phyloP scores from a whole-genome alignment of 352 stramenopile genomes.

The Lagenidium giganteum region DNA sequence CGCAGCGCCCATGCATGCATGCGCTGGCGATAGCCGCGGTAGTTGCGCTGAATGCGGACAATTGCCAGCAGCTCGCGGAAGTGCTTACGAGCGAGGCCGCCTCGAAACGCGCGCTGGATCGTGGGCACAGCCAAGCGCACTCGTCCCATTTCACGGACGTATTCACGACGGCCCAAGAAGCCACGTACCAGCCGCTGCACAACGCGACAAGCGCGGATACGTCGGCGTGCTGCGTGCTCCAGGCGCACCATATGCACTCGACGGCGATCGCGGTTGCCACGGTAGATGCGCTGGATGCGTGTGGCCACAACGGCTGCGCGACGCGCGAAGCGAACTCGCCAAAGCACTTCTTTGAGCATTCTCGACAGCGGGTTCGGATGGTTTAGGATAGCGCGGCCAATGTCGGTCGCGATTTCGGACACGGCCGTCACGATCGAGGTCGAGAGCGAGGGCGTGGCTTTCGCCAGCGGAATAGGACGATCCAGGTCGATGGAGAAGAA shows the following conservation, averaged over 20 bases:
- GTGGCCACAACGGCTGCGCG: constrained; percentile 36
- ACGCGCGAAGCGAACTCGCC: constrained; percentile 42
- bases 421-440: not conserved
- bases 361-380: constrained; percentile 28
- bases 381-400: constrained; percentile 12
- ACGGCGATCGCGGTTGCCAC: constrained; percentile 38
- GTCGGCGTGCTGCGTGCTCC: constrained; percentile 23
- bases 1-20: constrained; percentile 40
- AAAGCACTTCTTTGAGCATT: constrained; percentile 33
- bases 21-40: constrained; percentile 43
- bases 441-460: not conserved
- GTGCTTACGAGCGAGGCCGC: constrained; percentile 29
- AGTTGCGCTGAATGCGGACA: constrained; percentile 49
- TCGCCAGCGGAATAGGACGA: too few species aligned
- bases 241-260: constrained; percentile 23
- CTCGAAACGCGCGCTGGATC: constrained; percentile 51
- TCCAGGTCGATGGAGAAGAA: too few species aligned
- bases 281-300: constrained; percentile 51
- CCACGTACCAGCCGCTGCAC: constrained; percentile 55
- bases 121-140: constrained; percentile 36
- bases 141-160: constrained; percentile 22
- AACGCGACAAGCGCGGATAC: constrained; percentile 26
- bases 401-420: not conserved
- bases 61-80: constrained; percentile 30
- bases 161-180: constrained; percentile 42